Base-by-base conservation (phyloP, 306 rosid genomes). In the Gynostemma pentaphyllum region DNA sequence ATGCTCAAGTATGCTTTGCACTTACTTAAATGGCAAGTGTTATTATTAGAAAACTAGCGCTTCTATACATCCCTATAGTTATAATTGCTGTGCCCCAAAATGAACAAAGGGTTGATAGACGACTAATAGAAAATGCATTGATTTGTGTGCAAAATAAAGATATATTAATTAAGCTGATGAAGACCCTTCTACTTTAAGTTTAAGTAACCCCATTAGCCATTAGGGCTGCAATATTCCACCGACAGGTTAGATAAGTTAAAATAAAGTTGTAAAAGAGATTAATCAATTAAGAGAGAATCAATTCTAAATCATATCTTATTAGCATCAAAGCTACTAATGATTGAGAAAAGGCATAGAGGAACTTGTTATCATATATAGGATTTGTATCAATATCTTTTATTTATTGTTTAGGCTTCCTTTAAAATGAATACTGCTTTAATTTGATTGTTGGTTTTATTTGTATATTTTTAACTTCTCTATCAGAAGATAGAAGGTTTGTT, bases 1-100 rank as follows among this genome's bases (percentile, higher is more conserved):
- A 34, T 56, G 63, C 63, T 56, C 63, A 10, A 56, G 45, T 56
- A 30, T 56, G 63, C 62, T 55, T 55, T 55, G 42, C 62, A 55
- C 62, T 28, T 15, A 30, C 42, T 55, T 30, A 30, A 55, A 55
- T 55, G 62, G n/a, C n/a, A 55, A n/a, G 6, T 10, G 62, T 9
- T 55, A 55, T 55, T 4, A 55, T 30, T 30, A 55, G 24, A 30
- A 16, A 30, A 55, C 42, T n/a, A 18, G 24, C n/a, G n/a, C n/a
- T n/a, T n/a, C n/a, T n/a, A n/a, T n/a, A n/a, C n/a, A n/a, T n/a
- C n/a, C n/a, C 42, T 1, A 7, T 30, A 4, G 37, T 54, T 41
- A 54, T 54, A 29, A 54, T 54, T 54, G 41, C 14, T 10, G 4
- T 30, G 62, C 1, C 1, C 63, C 63, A 56, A 56, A 56, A 9